Evolutionary conservation across 108 stramenopile genomes (phyloP).

Genomic region (Fragilaria crotonensis): DNA sequence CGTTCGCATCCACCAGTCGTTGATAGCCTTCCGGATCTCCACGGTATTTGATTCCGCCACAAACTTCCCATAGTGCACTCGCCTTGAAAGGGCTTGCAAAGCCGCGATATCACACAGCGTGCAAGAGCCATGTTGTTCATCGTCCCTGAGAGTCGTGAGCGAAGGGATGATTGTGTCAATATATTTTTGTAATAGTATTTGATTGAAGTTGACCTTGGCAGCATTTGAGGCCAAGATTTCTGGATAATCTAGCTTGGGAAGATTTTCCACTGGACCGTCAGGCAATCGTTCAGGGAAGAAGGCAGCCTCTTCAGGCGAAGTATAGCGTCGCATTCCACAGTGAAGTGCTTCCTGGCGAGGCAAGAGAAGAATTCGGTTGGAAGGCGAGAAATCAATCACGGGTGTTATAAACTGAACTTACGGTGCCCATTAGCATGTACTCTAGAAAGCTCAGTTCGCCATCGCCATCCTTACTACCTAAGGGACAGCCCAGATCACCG

Average conservation of each 20-base stretch:
- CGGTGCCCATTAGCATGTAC: constrained; percentile 92
- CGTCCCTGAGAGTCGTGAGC: constrained; percentile 75
- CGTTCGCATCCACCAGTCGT: constrained; percentile 79
- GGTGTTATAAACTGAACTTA: constrained; percentile 11
- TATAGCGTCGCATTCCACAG: constrained; percentile 94
- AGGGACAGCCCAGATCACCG: constrained; percentile 47
- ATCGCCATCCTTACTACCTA: constrained; percentile 23
- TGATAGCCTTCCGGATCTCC: constrained; percentile 82
- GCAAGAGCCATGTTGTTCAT: constrained; percentile 94
- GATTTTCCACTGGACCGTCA: constrained; percentile 39
- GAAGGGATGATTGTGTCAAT: constrained; percentile 75
- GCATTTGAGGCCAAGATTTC: constrained; percentile 49
- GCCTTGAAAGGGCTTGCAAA: constrained; percentile 83
- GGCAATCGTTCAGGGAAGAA: constrained; percentile 89
- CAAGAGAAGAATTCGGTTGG: constrained; percentile 13
- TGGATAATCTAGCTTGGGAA: constrained; percentile 81
- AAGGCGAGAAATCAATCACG: constrained; percentile 48
- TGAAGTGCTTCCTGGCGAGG: constrained; percentile 76
- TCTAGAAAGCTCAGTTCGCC: constrained; percentile 79
- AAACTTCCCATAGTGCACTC: constrained; percentile 97
- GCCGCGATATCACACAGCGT: constrained; percentile 85
- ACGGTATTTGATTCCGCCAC: constrained; percentile 96
- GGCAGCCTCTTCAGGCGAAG: constrained; percentile 94
- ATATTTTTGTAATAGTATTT: constrained; percentile 75
- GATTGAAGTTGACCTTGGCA: constrained; percentile 84